Base-by-base conservation (phyloP, 2,329 filamentous ascomycete genomes). In the Arthrobotrys pseudoclavata region DNA sequence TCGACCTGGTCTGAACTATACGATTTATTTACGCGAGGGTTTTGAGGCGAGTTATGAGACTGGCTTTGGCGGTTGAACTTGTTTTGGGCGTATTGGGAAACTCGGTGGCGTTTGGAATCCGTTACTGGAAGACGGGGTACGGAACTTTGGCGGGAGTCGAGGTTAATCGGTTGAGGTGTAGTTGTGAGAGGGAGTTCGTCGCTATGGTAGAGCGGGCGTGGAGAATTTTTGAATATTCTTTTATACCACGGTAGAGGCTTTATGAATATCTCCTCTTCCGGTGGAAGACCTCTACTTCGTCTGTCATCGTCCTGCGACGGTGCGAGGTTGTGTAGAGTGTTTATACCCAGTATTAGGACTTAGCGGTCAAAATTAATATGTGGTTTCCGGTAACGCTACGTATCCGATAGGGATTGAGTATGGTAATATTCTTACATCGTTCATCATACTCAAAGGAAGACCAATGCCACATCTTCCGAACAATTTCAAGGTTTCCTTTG, bases 391-490 rank as follows among this genome's bases (percentile, higher is more conserved):
- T 40, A 40, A n/a, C 4, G 5, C 15, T 40, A 15, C 12, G 5
- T 34, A 15, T 40, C 37, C 10, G 10, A 9, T 22, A 47, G 18
- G 15, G 37, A 40, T 15, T 29, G 22, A 5, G 42, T 5, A 29
- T 26, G 29, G 12, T 12, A 15, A 40, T 40, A 40, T 3, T 40
- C 53, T 55, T 71, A 77, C 74, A 77, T 52, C 57, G 66, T 55
- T 77, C 74, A 55, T 64, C 74, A 20, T 77, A 70, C 64, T 77
- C 74, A 29, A 70, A 48, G 9, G 74, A 77, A 24, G 74, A 77
- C 74, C 74, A 77, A 50, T 77, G 74, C 74, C 74, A 77, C 67
- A 77, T 70, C 29, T 77, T 77, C 2, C 74, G 60, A n/a, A 70
- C 74, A 22, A 77, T 77, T 45, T 77, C 74, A 5, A 77, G 45